Conservation (phyloP, 1,284 basidiomycete species). For the Papiliotrema laurentii region DNA sequence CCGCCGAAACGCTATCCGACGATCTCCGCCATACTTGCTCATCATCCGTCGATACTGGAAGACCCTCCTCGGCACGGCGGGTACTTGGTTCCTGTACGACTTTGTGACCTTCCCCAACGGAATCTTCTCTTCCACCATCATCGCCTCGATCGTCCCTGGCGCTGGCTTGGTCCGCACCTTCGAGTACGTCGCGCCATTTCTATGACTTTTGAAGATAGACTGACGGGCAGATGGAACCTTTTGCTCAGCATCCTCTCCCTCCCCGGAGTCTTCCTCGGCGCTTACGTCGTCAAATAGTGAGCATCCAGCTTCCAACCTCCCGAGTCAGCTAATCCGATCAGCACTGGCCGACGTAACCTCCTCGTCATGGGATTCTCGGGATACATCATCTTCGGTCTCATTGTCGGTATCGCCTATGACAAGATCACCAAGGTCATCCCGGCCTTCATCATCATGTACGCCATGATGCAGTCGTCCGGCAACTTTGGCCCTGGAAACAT, state of each 20-base stretch:
- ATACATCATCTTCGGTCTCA: conserved; percentile 66
- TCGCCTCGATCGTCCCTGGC: conserved; percentile 56
- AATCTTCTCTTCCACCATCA: conserved; percentile 57
- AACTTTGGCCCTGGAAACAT: conserved; percentile 71
- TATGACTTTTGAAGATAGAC: too few relatives aligned
- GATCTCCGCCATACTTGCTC: conserved; percentile 50
- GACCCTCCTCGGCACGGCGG: conserved; percentile 62
- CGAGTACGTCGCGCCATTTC: too few relatives aligned
- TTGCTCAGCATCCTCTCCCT: conserved; percentile 63
- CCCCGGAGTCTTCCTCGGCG: conserved; percentile 63
- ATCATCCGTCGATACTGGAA: conserved; percentile 66
- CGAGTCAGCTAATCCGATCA: too few relatives aligned
- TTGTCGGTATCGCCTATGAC: conserved; percentile 62
- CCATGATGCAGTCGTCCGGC: conserved; percentile 49
- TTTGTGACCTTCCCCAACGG: conserved; percentile 71
- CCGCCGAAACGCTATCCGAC: conserved; percentile 61
- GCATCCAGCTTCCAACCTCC: too few relatives aligned
- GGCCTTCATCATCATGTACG: conserved; percentile 19
- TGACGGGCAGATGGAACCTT: too few relatives aligned
- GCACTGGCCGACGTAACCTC: conserved; percentile 25
- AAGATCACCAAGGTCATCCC: conserved; percentile 63
- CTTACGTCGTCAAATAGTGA: conserved; percentile 60
- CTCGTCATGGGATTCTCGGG: conserved; percentile 70
- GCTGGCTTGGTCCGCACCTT: conserved; percentile 55
- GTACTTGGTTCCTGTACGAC: conserved; percentile 73